Conservation (phyloP, 75 land plant genomes). For the Cunninghamia lanceolata region DNA sequence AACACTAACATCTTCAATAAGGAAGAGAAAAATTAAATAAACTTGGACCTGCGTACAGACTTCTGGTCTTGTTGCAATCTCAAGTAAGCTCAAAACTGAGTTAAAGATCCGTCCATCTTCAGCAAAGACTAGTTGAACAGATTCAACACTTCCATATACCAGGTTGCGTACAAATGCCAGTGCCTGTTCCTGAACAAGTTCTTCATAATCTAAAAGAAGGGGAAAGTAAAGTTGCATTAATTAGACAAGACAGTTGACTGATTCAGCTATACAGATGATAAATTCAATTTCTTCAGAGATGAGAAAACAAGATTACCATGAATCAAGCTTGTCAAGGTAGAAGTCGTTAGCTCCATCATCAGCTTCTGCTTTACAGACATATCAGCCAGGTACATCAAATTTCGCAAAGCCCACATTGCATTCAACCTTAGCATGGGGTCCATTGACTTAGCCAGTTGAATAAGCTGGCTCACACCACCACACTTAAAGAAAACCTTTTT, state of each 20-base stretch:
- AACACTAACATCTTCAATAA: background rate
- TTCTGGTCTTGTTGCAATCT: constrained; percentile 44
- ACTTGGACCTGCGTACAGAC: constrained; percentile 73
- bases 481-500: constrained; percentile 56
- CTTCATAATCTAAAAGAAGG: constrained; percentile 65
- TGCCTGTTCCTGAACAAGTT: constrained; percentile 86
- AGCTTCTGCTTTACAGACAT: constrained; percentile 54
- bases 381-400: constrained; percentile 79
- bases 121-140: constrained; percentile 61
- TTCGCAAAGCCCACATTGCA: constrained; percentile 87
- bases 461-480: constrained; percentile 73
- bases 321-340: constrained; percentile 65
- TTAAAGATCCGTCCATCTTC: constrained; percentile 57
- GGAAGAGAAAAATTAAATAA: background rate
- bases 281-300: background rate
- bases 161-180: constrained; percentile 86
- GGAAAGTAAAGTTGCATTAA: background rate
- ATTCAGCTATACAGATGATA: background rate
- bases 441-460: constrained; percentile 79
- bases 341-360: constrained; percentile 62
- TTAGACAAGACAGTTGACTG: background rate
- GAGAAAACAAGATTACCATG: constrained; percentile 52
- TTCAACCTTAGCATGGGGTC: constrained; percentile 71
- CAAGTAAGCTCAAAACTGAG: constrained; percentile 68
- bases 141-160: constrained; percentile 73